A percentile compares a stretch with the other conserved stretches of the same genome.
These are phyloP conservation scores for Tolypocladium guangdongense DNA, from an alignment of 2,329 filamentous ascomycete species.

Conservation along the genomic window DNA sequence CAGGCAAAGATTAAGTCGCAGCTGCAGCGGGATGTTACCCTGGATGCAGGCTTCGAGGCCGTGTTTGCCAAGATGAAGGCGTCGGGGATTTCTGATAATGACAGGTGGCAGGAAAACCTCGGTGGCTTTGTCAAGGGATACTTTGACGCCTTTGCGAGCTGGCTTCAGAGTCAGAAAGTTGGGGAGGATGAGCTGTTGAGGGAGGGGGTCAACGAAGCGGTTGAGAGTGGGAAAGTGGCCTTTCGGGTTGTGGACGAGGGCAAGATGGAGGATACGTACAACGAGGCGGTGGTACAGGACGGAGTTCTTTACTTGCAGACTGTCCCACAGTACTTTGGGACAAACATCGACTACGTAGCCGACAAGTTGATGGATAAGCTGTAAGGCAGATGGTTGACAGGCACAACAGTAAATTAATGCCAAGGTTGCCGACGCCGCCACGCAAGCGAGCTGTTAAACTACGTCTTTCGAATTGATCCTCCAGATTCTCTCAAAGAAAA, in stretches of 20 bases:
- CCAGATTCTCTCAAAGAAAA: no score
- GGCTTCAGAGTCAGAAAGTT: constrained; percentile 33
- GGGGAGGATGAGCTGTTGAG: constrained; percentile 35
- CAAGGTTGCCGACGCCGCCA: not conserved
- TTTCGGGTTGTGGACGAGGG: constrained; percentile 37
- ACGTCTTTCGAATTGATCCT: no score
- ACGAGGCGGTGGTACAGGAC: constrained; percentile 36
- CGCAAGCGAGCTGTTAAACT: no score
- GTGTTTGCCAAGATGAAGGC: constrained; percentile 29
- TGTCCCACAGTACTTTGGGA: constrained; percentile 12
- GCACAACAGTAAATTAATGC: not conserved
- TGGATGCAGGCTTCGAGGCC: constrained; percentile 36
- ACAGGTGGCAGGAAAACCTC: constrained; percentile 29
- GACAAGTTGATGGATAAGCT: constrained; percentile 18
- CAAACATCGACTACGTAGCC: constrained; percentile 19
- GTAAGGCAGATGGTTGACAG: constrained; percentile 1
- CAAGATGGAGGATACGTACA: constrained; percentile 25
- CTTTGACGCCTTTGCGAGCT: constrained; percentile 29
- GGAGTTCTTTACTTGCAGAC: constrained; percentile 38
- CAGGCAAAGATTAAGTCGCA: constrained; percentile 27
- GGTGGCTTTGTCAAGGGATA: constrained; percentile 30
- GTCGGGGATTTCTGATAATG: constrained; percentile 13
- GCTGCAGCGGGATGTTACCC: constrained; percentile 27
- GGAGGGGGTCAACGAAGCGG: constrained; percentile 35
- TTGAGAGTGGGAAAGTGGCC: constrained; percentile 29